phyloP scores from a whole-genome alignment of 2,329 filamentous ascomycete genomes.

The Pestalotiopsis sp. region DNA sequence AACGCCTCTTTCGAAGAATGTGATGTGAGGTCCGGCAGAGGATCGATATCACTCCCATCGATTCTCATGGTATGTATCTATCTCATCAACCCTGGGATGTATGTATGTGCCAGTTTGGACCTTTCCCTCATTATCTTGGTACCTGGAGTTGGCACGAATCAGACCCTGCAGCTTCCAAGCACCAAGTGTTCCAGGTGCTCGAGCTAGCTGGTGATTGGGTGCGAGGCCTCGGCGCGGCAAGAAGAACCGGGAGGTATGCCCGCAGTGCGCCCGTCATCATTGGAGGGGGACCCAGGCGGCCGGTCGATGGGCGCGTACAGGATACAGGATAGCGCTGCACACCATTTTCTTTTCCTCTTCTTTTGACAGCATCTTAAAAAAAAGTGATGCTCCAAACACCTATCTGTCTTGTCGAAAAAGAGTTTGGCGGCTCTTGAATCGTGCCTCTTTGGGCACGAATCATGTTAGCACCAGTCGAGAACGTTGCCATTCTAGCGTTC shows the following conservation, averaged over 20 bases:
- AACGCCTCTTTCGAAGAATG: not conserved
- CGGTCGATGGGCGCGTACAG: constrained; percentile 42
- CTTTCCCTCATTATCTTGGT: constrained; percentile 17
- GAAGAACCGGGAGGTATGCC: not conserved
- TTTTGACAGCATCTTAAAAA: constrained; percentile 11
- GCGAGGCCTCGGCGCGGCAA: constrained; percentile 27
- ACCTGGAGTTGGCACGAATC: constrained; percentile 39
- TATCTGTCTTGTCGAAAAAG: not conserved
- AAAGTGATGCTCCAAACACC: not conserved
- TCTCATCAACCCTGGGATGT: not conserved
- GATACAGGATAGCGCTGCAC: not conserved
- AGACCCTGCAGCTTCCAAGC: constrained; percentile 41
- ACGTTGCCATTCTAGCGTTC: not conserved
- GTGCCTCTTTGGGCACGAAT: not conserved
- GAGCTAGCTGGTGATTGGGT: constrained; percentile 40
- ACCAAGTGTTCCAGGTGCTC: constrained; percentile 43
- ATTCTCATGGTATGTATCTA: not conserved
- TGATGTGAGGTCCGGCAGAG: not conserved
- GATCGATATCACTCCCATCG: not conserved
- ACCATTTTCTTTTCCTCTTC: not conserved
- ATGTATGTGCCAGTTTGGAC: not conserved
- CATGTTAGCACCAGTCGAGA: not conserved
- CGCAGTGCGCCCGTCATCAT: constrained; percentile 10
- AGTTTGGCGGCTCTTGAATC: not conserved
- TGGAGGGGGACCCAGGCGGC: constrained; percentile 33